Evolutionary conservation across 169 alveolate species (phyloP).

Genomic region (Cryptosporidium ubiquitum): DNA sequence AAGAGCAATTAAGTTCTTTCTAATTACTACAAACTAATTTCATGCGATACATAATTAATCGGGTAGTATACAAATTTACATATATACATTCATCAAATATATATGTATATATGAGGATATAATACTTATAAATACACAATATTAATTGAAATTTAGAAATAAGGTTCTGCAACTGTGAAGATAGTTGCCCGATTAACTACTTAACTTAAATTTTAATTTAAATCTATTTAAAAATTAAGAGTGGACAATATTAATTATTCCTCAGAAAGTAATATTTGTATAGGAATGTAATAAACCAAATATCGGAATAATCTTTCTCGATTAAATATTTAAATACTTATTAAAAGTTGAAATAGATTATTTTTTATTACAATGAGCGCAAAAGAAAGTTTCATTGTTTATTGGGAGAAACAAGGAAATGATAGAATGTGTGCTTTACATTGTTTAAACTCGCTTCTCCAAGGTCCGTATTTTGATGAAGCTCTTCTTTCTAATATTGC

Average conservation of each 20-base stretch:
- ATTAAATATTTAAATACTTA: neutral
- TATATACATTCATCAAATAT: neutral
- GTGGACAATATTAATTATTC: neutral
- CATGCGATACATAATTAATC: neutral
- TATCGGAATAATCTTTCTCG: neutral
- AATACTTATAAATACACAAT: neutral
- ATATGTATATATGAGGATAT: neutral
- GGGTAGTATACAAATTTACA: neutral
- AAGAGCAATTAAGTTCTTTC: neutral
- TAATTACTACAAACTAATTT: neutral
- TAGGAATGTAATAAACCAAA: neutral
- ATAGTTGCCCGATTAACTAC: neutral
- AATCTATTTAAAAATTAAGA: neutral
- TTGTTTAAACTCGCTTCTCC: slow-evolving; percentile 87
- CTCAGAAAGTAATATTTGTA: neutral
- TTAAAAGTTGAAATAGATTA: neutral
- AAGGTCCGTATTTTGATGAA: slow-evolving; percentile 84
- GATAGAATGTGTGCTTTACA: slow-evolving; percentile 91
- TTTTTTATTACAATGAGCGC: neutral
- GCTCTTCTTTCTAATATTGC: slow-evolving; percentile 82
- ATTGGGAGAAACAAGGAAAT: slow-evolving; percentile 91
- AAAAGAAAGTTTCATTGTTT: slow-evolving; percentile 75
- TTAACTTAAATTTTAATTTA: neutral
- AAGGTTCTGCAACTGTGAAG: neutral
- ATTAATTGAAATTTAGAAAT: neutral